Percentiles rank a stretch among this genome's conserved stretches.
These are phyloP conservation scores for Diaporthe batatas DNA, from an alignment of 2,329 filamentous ascomycete species.

Conservation along the genomic window DNA sequence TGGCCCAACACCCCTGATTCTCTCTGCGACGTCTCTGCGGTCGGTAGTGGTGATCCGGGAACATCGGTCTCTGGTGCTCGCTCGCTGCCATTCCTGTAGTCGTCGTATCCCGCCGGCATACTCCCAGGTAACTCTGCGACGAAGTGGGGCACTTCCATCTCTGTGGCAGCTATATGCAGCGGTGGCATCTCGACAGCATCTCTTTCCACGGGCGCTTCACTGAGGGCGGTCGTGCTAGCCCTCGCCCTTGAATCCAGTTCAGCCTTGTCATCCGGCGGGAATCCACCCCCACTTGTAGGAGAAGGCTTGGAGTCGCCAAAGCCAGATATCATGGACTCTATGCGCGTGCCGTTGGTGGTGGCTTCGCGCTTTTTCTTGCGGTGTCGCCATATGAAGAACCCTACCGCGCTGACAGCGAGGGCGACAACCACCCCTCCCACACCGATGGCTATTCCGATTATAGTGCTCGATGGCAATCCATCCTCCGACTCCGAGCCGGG, in stretches of 20 bases:
- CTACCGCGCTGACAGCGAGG: not conserved
- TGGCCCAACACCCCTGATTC: slow-evolving; percentile 13
- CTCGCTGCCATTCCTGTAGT: not conserved
- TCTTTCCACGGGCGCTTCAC: not conserved
- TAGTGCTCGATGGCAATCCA: not conserved
- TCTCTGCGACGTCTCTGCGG: slow-evolving; percentile 17
- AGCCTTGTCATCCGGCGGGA: slow-evolving; percentile 11
- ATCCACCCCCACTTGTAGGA: not conserved
- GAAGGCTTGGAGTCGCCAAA: not conserved
- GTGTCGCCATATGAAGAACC: slow-evolving; percentile 20
- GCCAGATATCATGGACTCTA: slow-evolving; percentile 13
- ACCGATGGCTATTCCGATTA: not conserved
- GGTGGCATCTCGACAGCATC: slow-evolving; percentile 21
- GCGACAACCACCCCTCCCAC: not conserved
- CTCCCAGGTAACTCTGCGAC: slow-evolving; percentile 32
- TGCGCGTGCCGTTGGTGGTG: slow-evolving; percentile 1
- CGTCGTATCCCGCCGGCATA: slow-evolving; percentile 2
- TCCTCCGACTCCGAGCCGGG: not conserved
- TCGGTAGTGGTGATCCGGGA: slow-evolving; percentile 14
- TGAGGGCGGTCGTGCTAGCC: slow-evolving; percentile 9
- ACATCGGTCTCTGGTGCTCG: not conserved
- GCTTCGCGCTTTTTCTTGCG: slow-evolving; percentile 12
- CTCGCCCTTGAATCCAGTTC: slow-evolving; percentile 24
- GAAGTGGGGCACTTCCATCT: slow-evolving; percentile 26
- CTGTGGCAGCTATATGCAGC: slow-evolving; percentile 1